A percentile compares a stretch with the other conserved stretches of the same genome.
Conservation (phyloP, 2,329 filamentous ascomycete species). For the Fusarium pseudocircinatum region DNA sequence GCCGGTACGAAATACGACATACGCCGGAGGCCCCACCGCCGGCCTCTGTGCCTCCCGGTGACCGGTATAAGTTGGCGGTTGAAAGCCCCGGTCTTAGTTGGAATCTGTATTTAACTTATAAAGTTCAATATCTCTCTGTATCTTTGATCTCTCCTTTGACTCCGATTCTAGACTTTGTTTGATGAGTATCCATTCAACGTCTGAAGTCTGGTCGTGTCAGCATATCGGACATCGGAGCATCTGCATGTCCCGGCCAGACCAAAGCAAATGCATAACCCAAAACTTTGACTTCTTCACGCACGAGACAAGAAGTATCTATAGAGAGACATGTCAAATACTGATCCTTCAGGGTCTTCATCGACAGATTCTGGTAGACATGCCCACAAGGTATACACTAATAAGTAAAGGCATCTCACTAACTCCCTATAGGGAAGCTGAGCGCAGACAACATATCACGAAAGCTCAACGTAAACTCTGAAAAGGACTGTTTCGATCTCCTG, state of each 20-base stretch:
- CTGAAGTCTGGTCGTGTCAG: background rate
- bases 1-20: constrained; percentile 38
- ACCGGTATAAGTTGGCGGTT: constrained; percentile 3
- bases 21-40: constrained; percentile 13
- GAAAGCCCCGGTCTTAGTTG: background rate
- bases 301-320: background rate
- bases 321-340: background rate
- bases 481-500: constrained; percentile 40
- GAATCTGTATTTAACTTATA: background rate
- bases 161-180: too few relatives aligned
- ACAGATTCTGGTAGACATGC: background rate
- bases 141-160: rapidly evolving
- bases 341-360: background rate
- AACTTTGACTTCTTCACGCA: background rate
- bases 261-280: background rate
- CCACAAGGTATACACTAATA: background rate
- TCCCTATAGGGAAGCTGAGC: background rate
- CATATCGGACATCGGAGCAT: constrained; percentile 26
- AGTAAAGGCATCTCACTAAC: background rate
- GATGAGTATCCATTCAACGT: background rate
- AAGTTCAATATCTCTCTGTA: rapidly evolving
- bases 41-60: constrained; percentile 14
- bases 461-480: constrained; percentile 37
- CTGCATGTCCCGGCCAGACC: background rate
- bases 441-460: background rate